Evolutionary conservation across 441 rosid species (phyloP), one percentile per base, ranked within the genome.

Genomic region (Jatropha podagrica): DNA sequence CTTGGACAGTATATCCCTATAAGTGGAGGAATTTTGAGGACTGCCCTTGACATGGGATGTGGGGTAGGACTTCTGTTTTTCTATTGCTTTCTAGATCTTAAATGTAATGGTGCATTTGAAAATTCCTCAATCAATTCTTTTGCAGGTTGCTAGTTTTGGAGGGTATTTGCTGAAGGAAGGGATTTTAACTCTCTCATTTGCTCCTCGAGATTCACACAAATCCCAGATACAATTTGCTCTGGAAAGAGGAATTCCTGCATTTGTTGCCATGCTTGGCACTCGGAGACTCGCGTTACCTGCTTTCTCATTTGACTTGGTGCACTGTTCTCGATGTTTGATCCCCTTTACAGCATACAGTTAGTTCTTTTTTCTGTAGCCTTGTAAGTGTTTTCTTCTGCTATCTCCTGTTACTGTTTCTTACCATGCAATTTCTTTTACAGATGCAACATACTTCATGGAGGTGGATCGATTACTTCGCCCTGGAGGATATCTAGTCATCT

Each of bases 221-320:
- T 64, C 98, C 0, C 99, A 91, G 78, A 91, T 96, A 83, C 97
- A 96, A 23, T 93, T 96, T 74, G 96, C 97, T 1, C 74, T 93
- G 74, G 98, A 93, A 82, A 87, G 98, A 86, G 99, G 99, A 80
- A 84, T 94, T 69, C 99, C 98, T 0, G 97, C 99, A 18, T 90
- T 93, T 87, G 97, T 93, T 76, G 98, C 98, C 72, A 96, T 94
- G 97, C 97, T 96, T 79, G 99, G 98, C 85, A 94, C 98, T 70
- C 93, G 91, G 15, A 87, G 94, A 84, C 99, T 96, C 69, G 98
- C 97, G 0, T 94, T 92, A 80, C 93, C 99, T 54, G 94, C 98
- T 15, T 91, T 79, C 71, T 85, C 99, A 18, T 96, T 96, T 82
- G 98, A 96, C 83, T 65, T 96, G 75, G 80, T 94, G 65, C 98